Evolutionary conservation across 2,329 filamentous ascomycete species (phyloP).

Genomic region (Cladophialophora psammophila): DNA sequence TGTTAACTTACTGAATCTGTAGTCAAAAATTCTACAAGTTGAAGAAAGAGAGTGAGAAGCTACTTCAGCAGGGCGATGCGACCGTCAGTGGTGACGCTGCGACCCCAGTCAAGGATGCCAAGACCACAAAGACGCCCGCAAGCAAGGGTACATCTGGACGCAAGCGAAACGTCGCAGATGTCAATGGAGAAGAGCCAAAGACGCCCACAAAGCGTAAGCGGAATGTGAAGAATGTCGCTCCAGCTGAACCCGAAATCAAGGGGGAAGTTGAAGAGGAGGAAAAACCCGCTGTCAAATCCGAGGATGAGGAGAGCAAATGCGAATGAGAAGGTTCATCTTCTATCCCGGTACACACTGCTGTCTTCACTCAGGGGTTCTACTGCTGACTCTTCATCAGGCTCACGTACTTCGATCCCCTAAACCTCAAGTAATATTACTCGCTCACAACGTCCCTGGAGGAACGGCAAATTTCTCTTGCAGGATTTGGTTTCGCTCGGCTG

Average conservation of each 20-base stretch:
- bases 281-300: not conserved
- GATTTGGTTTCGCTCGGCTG: not conserved
- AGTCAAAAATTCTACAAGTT: constrained; percentile 42
- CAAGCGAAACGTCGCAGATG: constrained; percentile 22
- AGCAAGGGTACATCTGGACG: constrained; percentile 20
- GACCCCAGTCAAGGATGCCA: constrained; percentile 14
- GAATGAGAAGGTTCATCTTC: not conserved
- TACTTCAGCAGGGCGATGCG: constrained; percentile 24
- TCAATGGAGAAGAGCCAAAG: constrained; percentile 18
- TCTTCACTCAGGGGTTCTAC: not conserved
- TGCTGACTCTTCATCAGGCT: not conserved
- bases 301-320: not conserved
- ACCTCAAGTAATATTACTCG: not conserved
- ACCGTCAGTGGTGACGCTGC: not conserved
- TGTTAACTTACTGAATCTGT: constrained; percentile 26
- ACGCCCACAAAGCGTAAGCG: constrained; percentile 11
- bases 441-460: not conserved
- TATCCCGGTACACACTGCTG: not conserved
- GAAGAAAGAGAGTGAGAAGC: constrained; percentile 38
- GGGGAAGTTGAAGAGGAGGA: constrained; percentile 9
- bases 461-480: not conserved
- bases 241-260: constrained; percentile 13
- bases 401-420: not conserved
- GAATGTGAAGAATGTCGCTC: constrained; percentile 18
- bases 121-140: constrained; percentile 12